Base-by-base conservation (phyloP, 2,329 filamentous ascomycete genomes). In the Claviceps humidiphila region DNA sequence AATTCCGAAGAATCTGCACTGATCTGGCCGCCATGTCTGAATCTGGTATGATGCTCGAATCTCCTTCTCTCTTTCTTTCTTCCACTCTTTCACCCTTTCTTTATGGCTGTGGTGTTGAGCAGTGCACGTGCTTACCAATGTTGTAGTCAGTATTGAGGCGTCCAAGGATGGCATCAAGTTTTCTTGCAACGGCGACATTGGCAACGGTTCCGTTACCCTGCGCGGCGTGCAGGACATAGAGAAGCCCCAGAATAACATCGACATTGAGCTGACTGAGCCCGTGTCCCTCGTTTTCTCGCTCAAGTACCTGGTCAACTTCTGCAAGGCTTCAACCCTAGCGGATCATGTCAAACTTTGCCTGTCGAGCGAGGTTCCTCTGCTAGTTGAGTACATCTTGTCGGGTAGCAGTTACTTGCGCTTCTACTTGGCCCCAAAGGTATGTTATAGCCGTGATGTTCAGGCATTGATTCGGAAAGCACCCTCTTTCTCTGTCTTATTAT, bases 251-350 rank as follows among this genome's bases (percentile, higher is more conserved):
- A 76, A 85, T 65, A 87, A 90, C 65, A 86, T 97, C 62, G 80
- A 88, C 58, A 96, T 98, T 68, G 82, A 89, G 65, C 82, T 98
- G 56, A 85, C 82, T 41, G 94, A 98, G 74, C 89, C 93, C 50
- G 93, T 98, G 55, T 79, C 87, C 39, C 80, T 98, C 57, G 97
- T 91, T 49, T 98, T 98, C 76, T 97, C 93, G 38, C 85, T 98
- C 64, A 98, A 98, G 76, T 98, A 98, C 74, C 84, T 98, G 3
- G 88, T 95, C 78, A 97, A 97, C 80, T 98, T 98, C 76, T 97
- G 93, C 86, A 98, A 98, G 76, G 94, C 94, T 38, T 86, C 89
- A 57, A 84, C 82, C 51, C 76, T 98, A 56, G 91, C 90, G 41
- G 74, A 70, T 60, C 77, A 80, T 59, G 94, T 98, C 71, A 93